Evolutionary conservation across 208 protist species (phyloP).

Genomic region (Strigomonas culicis): DNA sequence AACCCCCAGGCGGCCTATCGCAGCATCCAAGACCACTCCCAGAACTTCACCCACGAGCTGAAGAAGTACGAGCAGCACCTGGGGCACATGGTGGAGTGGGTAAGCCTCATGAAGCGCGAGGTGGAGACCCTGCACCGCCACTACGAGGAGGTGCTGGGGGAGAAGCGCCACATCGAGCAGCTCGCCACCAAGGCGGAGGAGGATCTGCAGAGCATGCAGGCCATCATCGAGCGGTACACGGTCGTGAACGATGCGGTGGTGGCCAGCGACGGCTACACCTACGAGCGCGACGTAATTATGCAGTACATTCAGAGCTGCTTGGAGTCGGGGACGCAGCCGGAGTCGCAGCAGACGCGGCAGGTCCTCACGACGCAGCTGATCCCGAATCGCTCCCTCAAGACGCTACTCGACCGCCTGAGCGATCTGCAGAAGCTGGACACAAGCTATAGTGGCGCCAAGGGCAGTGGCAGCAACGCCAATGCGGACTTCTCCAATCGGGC

Average conservation of each 20-base stretch:
- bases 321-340: slow-evolving; percentile 41
- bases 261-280: slow-evolving; percentile 89
- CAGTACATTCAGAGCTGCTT: slow-evolving; percentile 64
- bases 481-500: slow-evolving; percentile 9
- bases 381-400: slow-evolving; percentile 80
- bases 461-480: slow-evolving; percentile 5
- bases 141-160: slow-evolving; percentile 57
- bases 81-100: slow-evolving; percentile 32
- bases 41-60: slow-evolving; percentile 30
- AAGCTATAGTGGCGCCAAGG: neutral
- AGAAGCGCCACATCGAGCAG: slow-evolving; percentile 45
- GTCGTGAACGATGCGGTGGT: slow-evolving; percentile 85
- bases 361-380: slow-evolving; percentile 62
- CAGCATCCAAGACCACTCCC: slow-evolving; percentile 30
- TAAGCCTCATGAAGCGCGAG: slow-evolving; percentile 33
- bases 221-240: slow-evolving; percentile 62
- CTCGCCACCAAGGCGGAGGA: slow-evolving; percentile 46
- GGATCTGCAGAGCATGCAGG: slow-evolving; percentile 40
- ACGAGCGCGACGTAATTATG: slow-evolving; percentile 82
- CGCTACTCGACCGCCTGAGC: slow-evolving; percentile 65
- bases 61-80: slow-evolving; percentile 13
- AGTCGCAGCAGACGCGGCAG: slow-evolving; percentile 68
- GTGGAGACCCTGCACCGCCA: slow-evolving; percentile 44
- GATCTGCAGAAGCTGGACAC: slow-evolving; percentile 26
- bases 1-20: slow-evolving; percentile 43